Conservation (phyloP, 495 filamentous ascomycete species). For the Lasiosphaeris hirsuta region DNA sequence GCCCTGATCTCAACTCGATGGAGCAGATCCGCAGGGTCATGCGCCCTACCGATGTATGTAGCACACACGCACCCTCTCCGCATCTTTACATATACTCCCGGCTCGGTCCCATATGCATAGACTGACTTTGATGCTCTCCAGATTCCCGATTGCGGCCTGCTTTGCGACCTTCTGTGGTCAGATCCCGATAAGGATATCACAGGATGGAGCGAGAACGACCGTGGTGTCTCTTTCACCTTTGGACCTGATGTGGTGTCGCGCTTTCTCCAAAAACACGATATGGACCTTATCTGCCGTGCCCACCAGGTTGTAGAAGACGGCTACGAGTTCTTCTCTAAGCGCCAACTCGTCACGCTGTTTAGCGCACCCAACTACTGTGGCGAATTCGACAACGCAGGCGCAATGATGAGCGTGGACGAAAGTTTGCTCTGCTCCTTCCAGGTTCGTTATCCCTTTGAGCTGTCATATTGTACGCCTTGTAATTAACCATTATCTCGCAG, state of each 20-base stretch:
- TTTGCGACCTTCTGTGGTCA: constrained; percentile 97
- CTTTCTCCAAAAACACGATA: constrained; percentile 99
- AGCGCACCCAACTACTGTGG: constrained; percentile 99
- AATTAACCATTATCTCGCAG: constrained; percentile 44
- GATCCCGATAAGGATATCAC: constrained; percentile 99
- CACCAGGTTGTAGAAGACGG: constrained; percentile 99
- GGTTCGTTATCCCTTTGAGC: constrained; percentile 53
- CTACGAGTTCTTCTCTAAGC: constrained; percentile 99
- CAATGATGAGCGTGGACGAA: constrained; percentile 99
- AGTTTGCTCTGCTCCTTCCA: constrained; percentile 98
- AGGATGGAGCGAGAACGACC: constrained; percentile 99
- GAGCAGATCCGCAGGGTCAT: constrained; percentile 99
- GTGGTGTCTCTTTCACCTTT: constrained; percentile 98
- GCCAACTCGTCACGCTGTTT: constrained; percentile 95
- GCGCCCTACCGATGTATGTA: constrained; percentile 91
- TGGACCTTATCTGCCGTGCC: constrained; percentile 98
- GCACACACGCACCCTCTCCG: background rate
- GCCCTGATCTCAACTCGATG: constrained; percentile 98
- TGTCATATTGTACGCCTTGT: background rate
- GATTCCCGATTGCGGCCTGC: constrained; percentile 97
- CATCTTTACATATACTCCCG: background rate
- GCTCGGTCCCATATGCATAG: constrained; percentile 1
- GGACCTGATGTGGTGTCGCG: constrained; percentile 98
- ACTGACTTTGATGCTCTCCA: constrained; percentile 44
- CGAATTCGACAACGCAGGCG: constrained; percentile 98